phyloP scores from a whole-genome alignment of 1,139 yeast genomes.

The Saccharomyces hybrid region DNA sequence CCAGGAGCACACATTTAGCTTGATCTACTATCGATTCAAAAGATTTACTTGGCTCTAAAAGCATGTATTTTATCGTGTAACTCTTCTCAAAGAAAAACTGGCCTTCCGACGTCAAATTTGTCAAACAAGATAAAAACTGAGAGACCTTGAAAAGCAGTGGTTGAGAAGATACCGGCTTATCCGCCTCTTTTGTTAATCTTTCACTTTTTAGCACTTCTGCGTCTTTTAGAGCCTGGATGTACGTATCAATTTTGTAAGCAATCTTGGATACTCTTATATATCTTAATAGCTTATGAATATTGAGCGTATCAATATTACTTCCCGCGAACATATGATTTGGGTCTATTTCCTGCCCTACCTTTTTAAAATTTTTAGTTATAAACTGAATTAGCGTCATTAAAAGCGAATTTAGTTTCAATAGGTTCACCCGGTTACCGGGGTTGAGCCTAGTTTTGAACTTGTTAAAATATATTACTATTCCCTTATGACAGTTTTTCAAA shows the following conservation, averaged over 20 bases:
- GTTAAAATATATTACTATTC: conserved; percentile 46
- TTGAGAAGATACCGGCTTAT: conserved; percentile 13
- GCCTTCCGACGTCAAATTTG: conserved; percentile 78
- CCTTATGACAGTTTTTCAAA: conserved; percentile 35
- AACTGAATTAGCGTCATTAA: conserved; percentile 47
- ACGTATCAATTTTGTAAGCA: conserved; percentile 77
- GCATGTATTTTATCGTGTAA: conserved; percentile 51
- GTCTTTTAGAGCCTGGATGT: conserved; percentile 38
- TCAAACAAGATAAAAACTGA: conserved; percentile 54
- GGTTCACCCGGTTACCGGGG: conserved; percentile 65
- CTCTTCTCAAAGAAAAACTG: conserved; percentile 53
- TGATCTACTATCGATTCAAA: conserved; percentile 61
- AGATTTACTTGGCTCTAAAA: conserved; percentile 71
- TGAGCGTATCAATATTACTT: conserved; percentile 63
- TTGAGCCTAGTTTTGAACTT: conserved; percentile 60
- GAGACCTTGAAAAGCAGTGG: conserved; percentile 64
- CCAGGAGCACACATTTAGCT: conserved; percentile 65
- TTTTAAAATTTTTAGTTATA: conserved; percentile 33
- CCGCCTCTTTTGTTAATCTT: conserved; percentile 12
- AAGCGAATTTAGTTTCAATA: conserved; percentile 56
- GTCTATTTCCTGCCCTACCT: conserved; percentile 48
- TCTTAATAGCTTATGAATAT: conserved; percentile 57
- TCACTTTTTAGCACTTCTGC: conserved; percentile 10
- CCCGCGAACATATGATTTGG: conserved; percentile 46
- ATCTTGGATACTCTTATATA: conserved; percentile 65